These are phyloP conservation scores for Arachnomyces sp. DNA, from an alignment of 2,329 filamentous ascomycete species.

Conservation along the genomic window DNA sequence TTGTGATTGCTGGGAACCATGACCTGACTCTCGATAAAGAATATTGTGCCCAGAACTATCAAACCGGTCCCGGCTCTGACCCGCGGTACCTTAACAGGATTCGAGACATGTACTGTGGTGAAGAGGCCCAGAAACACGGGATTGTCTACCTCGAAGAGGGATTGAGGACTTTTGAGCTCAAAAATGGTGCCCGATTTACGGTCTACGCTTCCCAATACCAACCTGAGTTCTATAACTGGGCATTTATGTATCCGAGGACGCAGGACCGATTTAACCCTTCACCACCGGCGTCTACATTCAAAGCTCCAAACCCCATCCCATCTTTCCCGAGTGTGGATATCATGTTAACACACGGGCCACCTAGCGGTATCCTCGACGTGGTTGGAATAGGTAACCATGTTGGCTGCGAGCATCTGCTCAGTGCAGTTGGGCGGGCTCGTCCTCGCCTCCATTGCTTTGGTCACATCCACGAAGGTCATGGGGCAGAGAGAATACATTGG, in stretches of 20 bases:
- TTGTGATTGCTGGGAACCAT: conserved; percentile 59
- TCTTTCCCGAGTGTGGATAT: conserved; percentile 45
- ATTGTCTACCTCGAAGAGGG: conserved; percentile 53
- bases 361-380: conserved; percentile 44
- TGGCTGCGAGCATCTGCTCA: conserved; percentile 50
- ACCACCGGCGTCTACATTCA: conserved; percentile 17
- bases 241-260: conserved; percentile 46
- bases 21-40: conserved; percentile 50
- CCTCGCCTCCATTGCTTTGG: conserved; percentile 56
- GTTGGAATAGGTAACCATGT: conserved; percentile 29
- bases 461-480: conserved; percentile 54
- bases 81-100: conserved; percentile 23
- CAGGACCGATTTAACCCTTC: conserved; percentile 47
- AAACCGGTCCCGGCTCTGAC: conserved; percentile 19
- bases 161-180: conserved; percentile 37
- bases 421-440: conserved; percentile 42
- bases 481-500: conserved; percentile 32
- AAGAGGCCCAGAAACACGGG: conserved; percentile 38
- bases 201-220: conserved; percentile 50
- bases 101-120: conserved; percentile 41
- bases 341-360: conserved; percentile 56
- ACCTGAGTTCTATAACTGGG: conserved; percentile 51
- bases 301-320: conserved; percentile 34
- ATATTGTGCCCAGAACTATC: conserved; percentile 34
- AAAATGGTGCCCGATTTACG: conserved; percentile 43